Conservation (phyloP, 345 rosid genomes). For the Turritis glabra region DNA sequence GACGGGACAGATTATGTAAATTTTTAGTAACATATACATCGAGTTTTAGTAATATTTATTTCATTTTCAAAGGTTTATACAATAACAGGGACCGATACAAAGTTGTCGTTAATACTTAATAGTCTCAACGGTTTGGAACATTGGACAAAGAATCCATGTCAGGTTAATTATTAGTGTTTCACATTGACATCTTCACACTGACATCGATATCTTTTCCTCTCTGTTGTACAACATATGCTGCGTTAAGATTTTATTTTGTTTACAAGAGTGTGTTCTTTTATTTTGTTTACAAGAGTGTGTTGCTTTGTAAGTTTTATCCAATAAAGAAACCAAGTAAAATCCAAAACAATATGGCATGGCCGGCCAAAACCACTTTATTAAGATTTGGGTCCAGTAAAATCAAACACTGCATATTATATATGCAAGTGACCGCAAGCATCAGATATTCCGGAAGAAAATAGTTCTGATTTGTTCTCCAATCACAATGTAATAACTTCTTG, state of each 20-base stretch:
- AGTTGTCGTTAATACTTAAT: neutral
- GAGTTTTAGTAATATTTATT: no score
- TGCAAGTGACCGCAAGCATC: neutral
- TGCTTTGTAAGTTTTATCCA: neutral
- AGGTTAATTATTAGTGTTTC: neutral
- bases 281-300: neutral
- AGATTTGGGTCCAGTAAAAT: slow-evolving; percentile 11
- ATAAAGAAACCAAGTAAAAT: slow-evolving; percentile 1
- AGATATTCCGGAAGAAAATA: neutral
- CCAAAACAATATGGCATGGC: neutral
- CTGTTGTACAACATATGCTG: neutral
- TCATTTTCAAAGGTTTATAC: no score
- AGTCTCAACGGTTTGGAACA: neutral
- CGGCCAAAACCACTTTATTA: neutral
- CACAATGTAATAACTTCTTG: neutral
- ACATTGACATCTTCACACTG: neutral
- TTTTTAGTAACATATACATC: no score
- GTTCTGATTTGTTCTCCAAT: neutral
- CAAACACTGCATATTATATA: slow-evolving; percentile 2
- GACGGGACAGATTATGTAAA: no score
- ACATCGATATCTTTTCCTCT: neutral
- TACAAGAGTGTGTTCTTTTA: neutral
- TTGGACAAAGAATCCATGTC: neutral
- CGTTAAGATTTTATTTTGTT: no score
- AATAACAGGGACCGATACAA: neutral